These are phyloP conservation scores for Helicostylum pulchrum DNA, from an alignment of 192 early-diverging fungal species.

Conservation along the genomic window DNA sequence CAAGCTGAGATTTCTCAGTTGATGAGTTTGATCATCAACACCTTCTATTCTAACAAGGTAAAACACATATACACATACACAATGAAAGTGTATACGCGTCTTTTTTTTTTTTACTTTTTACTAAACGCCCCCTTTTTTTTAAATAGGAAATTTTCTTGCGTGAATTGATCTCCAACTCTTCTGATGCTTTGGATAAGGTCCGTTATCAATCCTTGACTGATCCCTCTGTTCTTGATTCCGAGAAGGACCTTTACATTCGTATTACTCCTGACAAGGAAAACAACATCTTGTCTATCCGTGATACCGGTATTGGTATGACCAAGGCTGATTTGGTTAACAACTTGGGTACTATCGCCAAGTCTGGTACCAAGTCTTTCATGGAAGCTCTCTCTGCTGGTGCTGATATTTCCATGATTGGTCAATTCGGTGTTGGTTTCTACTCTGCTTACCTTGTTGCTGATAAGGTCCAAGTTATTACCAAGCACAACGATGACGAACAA, in stretches of 20 bases:
- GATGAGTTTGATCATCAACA: constrained; percentile 99
- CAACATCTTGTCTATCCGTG: constrained; percentile 76
- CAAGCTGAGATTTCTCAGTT: constrained; percentile 99
- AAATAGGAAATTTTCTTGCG: constrained; percentile 83
- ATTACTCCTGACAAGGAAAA: constrained; percentile 85
- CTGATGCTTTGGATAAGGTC: constrained; percentile 85
- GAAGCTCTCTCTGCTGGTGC: constrained; percentile 93
- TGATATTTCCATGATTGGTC: constrained; percentile 99
- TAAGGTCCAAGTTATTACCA: constrained; percentile 92
- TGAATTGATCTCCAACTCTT: constrained; percentile 92
- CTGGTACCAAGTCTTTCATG: constrained; percentile 99
- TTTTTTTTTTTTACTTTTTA: neutral
- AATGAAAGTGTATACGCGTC: no score
- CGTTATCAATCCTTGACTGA: constrained; percentile 95
- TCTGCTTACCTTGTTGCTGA: constrained; percentile 99
- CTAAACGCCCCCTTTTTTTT: neutral
- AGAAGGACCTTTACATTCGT: constrained; percentile 93
- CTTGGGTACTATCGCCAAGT: constrained; percentile 99
- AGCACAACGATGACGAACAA: constrained; percentile 96
- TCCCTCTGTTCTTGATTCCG: constrained; percentile 88
- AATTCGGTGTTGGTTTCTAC: constrained; percentile 99
- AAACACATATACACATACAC: neutral
- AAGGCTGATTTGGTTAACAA: constrained; percentile 95
- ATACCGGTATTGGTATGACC: constrained; percentile 91
- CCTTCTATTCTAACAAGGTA: constrained; percentile 96